Evolutionary conservation across 352 stramenopile genomes (phyloP).

Genomic region (Pythium rishiriense): DNA sequence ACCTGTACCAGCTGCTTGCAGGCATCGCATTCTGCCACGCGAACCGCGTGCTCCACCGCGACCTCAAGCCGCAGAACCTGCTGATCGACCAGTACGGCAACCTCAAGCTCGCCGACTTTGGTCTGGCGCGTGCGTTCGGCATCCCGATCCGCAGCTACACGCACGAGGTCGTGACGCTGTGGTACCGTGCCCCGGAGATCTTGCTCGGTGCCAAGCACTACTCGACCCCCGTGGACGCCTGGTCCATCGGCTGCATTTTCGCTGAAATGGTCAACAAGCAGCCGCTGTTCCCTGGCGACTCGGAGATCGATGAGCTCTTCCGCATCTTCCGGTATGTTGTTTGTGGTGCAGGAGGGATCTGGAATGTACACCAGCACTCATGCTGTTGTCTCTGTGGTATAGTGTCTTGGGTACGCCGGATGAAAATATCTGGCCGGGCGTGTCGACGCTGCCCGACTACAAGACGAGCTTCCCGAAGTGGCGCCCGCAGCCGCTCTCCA

Average conservation of each 20-base stretch:
- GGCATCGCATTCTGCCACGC: too few species aligned
- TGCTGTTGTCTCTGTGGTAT: conserved; percentile 2
- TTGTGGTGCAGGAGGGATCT: not conserved
- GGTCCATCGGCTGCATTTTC: conserved; percentile 82
- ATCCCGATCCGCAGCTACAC: too few species aligned
- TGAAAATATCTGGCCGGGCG: conserved; percentile 95
- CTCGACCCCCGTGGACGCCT: conserved; percentile 66
- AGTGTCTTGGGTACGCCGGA: conserved; percentile 96
- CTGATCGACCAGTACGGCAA: conserved; percentile 47
- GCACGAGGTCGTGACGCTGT: conserved; percentile 67
- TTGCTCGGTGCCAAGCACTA: conserved; percentile 77
- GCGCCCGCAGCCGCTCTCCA: conserved; percentile 88
- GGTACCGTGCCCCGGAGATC: conserved; percentile 73
- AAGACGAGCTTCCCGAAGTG: conserved; percentile 98
- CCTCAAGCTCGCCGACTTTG: conserved; percentile 82
- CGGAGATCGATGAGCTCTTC: conserved; percentile 93
- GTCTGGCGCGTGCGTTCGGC: too few species aligned
- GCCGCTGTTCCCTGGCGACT: conserved; percentile 62
- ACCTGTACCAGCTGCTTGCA: too few species aligned
- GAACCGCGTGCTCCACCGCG: conserved; percentile 77
- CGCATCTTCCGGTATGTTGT: conserved; percentile 93
- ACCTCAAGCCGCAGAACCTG: conserved; percentile 85
- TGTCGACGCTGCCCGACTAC: conserved; percentile 97
- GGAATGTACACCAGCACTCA: too few species aligned
- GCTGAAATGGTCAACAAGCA: conserved; percentile 67